Percentiles rank a stretch among this genome's conserved stretches.
phyloP scores from a whole-genome alignment of 176 grass and related monocot species.

The Zizania latifolia region DNA sequence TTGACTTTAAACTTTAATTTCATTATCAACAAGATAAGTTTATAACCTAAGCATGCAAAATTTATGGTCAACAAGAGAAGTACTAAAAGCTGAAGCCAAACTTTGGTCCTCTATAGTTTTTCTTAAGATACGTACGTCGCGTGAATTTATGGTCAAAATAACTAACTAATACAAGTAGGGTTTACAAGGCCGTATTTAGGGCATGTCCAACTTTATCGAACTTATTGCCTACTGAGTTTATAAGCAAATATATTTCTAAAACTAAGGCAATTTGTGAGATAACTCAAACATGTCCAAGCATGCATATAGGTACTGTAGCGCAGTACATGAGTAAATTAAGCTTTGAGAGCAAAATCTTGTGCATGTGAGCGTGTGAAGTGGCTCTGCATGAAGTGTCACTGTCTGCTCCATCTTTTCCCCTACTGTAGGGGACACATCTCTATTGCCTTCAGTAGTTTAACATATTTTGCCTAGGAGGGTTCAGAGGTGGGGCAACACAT shows the following conservation, averaged over 20 bases:
- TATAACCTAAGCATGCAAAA: background rate
- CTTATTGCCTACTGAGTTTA: background rate
- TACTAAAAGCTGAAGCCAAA: background rate
- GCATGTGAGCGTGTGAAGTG: slow-evolving; percentile 47
- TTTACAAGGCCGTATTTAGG: background rate
- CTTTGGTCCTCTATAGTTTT: too few relatives aligned
- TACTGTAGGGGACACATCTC: slow-evolving; percentile 16
- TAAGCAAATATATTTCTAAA: background rate
- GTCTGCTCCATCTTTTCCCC: slow-evolving; percentile 35
- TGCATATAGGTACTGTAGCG: too few relatives aligned
- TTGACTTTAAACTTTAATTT: background rate
- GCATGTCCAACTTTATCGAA: background rate
- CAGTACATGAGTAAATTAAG: background rate
- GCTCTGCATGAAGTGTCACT: slow-evolving; percentile 46
- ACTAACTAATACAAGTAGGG: background rate
- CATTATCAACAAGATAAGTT: background rate
- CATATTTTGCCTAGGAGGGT: background rate
- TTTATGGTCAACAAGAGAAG: too few relatives aligned
- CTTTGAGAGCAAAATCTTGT: background rate
- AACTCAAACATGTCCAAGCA: background rate
- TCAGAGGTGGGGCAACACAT: background rate
- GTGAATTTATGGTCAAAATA: background rate
- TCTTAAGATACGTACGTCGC: too few relatives aligned
- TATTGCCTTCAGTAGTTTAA: slow-evolving; percentile 29
- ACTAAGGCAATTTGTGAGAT: too few relatives aligned